Conservation (phyloP, 2,329 filamentous ascomycete genomes). For the Pseudogymnoascus sp. region DNA sequence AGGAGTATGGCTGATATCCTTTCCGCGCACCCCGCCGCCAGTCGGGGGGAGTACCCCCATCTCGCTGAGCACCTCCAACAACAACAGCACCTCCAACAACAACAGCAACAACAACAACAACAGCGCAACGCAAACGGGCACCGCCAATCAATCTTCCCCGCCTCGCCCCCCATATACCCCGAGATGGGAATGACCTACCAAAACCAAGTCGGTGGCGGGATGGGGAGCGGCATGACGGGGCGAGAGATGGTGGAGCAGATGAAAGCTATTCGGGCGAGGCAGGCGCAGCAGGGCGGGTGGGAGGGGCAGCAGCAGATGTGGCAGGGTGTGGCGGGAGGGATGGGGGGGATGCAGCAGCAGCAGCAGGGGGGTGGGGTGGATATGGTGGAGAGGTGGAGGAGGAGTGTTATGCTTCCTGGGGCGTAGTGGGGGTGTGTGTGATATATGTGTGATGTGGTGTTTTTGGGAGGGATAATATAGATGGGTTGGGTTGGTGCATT, state of each 20-base stretch:
- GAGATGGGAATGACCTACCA: background rate
- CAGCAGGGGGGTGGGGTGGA: slow-evolving; percentile 26
- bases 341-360: slow-evolving; percentile 13
- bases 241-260: slow-evolving; percentile 18
- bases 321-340: slow-evolving; percentile 17
- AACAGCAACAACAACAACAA: background rate
- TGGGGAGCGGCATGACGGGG: slow-evolving; percentile 5
- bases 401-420: slow-evolving; percentile 23
- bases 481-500: background rate
- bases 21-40: slow-evolving; percentile 39
- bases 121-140: background rate
- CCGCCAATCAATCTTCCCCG: background rate
- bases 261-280: slow-evolving; percentile 14
- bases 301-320: slow-evolving; percentile 14
- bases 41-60: background rate
- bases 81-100: background rate
- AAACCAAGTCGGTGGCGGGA: background rate
- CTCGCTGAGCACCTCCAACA: background rate
- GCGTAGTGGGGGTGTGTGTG: background rate
- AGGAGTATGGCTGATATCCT: slow-evolving; percentile 38
- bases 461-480: background rate
- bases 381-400: slow-evolving; percentile 30
- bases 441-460: background rate
- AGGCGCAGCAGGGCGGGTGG: slow-evolving; percentile 12
- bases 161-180: background rate